Conservation (phyloP, 2,329 filamentous ascomycete genomes). For the Pseudogymnoascus sp. region DNA sequence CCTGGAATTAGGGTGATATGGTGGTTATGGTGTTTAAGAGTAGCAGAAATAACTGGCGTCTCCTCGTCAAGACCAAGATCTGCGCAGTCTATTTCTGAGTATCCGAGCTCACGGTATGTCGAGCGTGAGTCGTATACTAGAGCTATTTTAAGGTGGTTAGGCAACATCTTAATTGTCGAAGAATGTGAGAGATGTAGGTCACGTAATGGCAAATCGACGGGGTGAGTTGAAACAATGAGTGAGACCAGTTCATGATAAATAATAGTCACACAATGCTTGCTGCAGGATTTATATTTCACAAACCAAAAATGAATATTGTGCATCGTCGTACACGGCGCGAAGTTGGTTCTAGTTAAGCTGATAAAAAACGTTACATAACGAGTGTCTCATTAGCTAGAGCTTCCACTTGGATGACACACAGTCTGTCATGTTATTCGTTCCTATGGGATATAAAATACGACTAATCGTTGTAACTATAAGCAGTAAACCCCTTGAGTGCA, state of each 20-base stretch:
- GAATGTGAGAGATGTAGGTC: not conserved
- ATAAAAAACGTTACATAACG: not conserved
- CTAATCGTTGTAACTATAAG: slow-evolving; percentile 13
- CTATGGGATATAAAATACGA: not conserved
- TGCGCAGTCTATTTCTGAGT: not conserved
- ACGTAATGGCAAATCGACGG: not conserved
- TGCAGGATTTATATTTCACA: not conserved
- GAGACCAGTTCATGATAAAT: not conserved
- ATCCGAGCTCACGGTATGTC: not conserved
- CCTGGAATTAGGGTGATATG: not conserved
- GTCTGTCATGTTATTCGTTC: not conserved
- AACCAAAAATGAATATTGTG: not conserved
- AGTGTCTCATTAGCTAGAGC: not conserved
- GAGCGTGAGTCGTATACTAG: not conserved
- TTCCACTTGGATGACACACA: not conserved
- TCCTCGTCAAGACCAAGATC: not conserved
- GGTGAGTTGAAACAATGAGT: not conserved
- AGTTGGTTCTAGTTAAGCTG: not conserved
- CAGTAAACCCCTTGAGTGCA: slow-evolving; percentile 12
- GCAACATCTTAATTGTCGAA: not conserved
- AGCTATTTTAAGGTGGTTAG: not conserved
- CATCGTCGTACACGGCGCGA: not conserved
- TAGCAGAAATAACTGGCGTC: not conserved
- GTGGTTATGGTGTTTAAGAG: not conserved
- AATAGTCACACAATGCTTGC: not conserved